Conservation (phyloP, 2,329 filamentous ascomycete species). For the Chaetomiaceae sp. region DNA sequence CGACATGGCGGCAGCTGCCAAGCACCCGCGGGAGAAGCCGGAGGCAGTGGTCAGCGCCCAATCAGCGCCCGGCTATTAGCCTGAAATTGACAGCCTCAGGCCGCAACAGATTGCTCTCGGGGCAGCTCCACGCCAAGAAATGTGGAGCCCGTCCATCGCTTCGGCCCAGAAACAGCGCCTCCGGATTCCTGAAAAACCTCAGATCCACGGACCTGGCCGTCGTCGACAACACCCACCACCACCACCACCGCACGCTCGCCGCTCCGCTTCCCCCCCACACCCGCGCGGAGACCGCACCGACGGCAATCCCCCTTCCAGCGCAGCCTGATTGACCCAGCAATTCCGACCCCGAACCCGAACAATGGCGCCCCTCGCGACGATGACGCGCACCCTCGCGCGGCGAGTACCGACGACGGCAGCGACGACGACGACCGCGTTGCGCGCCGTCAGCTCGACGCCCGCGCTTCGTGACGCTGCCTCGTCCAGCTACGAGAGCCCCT, state of each 20-base stretch:
- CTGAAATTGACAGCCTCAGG: conserved; percentile 36
- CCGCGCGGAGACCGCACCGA: conserved; percentile 3
- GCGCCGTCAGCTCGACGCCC: conserved; percentile 52
- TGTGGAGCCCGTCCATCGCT: conserved; percentile 19
- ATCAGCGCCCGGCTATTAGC: conserved; percentile 41
- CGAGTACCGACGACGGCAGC: conserved; percentile 29
- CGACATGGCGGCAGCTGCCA: conserved; percentile 9
- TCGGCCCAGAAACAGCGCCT: conserved; percentile 20
- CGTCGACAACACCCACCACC: conserved; percentile 23
- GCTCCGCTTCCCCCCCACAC: conserved; percentile 1
- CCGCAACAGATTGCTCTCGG: conserved; percentile 33
- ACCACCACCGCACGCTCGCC: conserved; percentile 8
- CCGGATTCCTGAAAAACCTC: conserved; percentile 38
- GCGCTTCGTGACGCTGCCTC: conserved; percentile 39
- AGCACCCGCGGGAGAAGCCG: conserved; percentile 21
- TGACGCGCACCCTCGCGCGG: conserved; percentile 65
- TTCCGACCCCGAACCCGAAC: no score
- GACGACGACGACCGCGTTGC: conserved; percentile 34
- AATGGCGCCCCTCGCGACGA: conserved; percentile 64
- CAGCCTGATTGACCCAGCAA: no score
- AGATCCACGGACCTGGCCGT: conserved; percentile 30
- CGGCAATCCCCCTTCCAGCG: neutral
- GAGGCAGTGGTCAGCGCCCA: conserved; percentile 33
- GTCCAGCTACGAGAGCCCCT: conserved; percentile 52
- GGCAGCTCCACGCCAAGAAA: conserved; percentile 19